Evolutionary conservation across 2,329 filamentous ascomycete species (phyloP), one percentile per base, ranked within the genome.

Genomic region (Aspergillus amoenus): DNA sequence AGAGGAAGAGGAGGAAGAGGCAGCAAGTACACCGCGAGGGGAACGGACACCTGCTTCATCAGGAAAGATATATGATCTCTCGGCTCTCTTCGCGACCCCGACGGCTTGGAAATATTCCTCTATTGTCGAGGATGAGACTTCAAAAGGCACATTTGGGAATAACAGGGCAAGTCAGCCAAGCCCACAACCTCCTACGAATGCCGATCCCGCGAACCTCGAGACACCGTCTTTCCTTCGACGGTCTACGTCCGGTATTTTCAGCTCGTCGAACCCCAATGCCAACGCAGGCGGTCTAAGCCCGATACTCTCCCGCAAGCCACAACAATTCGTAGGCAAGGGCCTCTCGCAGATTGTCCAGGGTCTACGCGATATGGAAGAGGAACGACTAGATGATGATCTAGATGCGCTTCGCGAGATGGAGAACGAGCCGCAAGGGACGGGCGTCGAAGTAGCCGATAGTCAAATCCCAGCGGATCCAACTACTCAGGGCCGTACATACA

Each of bases 321-420:
- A 63, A 1, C 69, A 68, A 52, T 72, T 76, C 22, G 68, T 73
- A 7, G 74, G 76, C 0, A 73, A 71, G 57, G 73, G 75, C 0
- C 65, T 78, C 5, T 76, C 70, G 4, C 68, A 70, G 27, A 46
- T 78, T 7, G 74, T 77, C 1, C 69, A 76, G 52, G 72, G 73
- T 1, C 58, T 76, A 24, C 69, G 73, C 3, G 73, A 73, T 22
- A 73, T 76, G 65, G 74, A 78, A 52, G 73, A 76, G 40, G 75
- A 78, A 43, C 64, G 64, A 8, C 58, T 76, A 54, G 68, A 79
- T 12, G 76, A 79, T 18, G 77, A 79, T 12, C 64, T 74, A 66
- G 77, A 79, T 18, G 67, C 77, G 15, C 63, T 80, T 32, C 67
- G 71, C 9, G 78, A 80, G 54, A 70, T 80, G 18, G 78, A 80